Percentiles rank a stretch among this genome's conserved stretches.
These are phyloP conservation scores for Trichopus zeylanicus DNA, from an alignment of 116 monocot genomes.

Conservation along the genomic window DNA sequence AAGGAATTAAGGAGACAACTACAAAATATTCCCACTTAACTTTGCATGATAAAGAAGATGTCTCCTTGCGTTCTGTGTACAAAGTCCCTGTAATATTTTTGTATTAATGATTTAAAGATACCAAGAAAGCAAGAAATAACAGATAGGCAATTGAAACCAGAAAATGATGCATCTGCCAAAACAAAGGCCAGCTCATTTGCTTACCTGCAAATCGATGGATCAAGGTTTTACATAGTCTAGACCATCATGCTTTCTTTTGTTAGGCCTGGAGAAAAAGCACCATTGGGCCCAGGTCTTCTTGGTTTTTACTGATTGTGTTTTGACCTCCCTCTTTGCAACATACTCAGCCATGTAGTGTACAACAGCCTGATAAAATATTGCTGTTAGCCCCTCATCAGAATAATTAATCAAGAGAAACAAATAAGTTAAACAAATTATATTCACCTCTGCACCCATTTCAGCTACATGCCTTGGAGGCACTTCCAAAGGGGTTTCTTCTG, in stretches of 20 bases:
- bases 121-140: not conserved
- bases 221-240: slow-evolving; percentile 11
- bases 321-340: slow-evolving; percentile 33
- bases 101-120: too few species aligned
- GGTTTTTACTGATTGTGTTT: slow-evolving; percentile 21
- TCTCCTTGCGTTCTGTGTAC: too few species aligned
- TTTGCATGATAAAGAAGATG: too few species aligned
- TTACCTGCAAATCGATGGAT: slow-evolving; percentile 1
- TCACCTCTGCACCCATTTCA: slow-evolving; percentile 53
- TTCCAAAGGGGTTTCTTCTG: slow-evolving; percentile 55
- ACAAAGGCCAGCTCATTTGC: not conserved
- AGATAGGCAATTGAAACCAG: not conserved
- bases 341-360: slow-evolving; percentile 62
- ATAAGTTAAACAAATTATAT: not conserved
- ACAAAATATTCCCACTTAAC: not conserved
- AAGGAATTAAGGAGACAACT: not conserved
- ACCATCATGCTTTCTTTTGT: slow-evolving; percentile 46
- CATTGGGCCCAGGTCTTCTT: slow-evolving; percentile 45
- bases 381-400: not conserved
- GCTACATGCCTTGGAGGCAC: slow-evolving; percentile 49
- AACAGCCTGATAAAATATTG: slow-evolving; percentile 33
- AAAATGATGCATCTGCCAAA: not conserved
- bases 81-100: not conserved
- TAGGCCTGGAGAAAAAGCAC: slow-evolving; percentile 38
- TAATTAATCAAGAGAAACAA: slow-evolving; percentile 1